Base-by-base conservation (phyloP, 106 monocot genomes). In the Dendrobium chrysotoxum region DNA sequence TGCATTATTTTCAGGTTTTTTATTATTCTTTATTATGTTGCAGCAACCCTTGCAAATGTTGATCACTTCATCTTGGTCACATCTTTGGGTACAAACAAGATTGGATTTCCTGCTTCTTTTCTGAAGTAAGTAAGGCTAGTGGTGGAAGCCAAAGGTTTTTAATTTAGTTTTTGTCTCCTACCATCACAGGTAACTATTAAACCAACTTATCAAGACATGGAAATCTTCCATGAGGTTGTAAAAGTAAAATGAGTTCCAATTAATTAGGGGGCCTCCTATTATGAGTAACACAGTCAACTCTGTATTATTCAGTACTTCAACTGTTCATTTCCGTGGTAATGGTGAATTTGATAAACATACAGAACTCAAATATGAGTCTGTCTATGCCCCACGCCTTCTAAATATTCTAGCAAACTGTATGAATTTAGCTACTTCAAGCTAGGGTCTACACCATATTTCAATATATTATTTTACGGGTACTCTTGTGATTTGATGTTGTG, bases 51-150 rank as follows among this genome's bases (percentile, higher is more conserved):
- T 77, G 83, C 83, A 78, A 85, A 91, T 82, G 90, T 92, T 77
- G 88, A 92, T 23, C 94, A 97, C 79, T 94, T 97, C 86, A 89
- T 97, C 88, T 83, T 97, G 87, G 82, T 97, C 55, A 94, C 97
- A 44, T 97, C 97, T 76, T 81, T 97, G 78, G 97, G 97, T 40
- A 97, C 97, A 55, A 89, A 86, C 46, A 89, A 92, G 84, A 82
- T 94, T 64, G 97, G 97, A 6, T 90, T 97, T 88, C 97, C 97
- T 83, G 97, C 97, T 54, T 86, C 86, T 53, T 50, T 97, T 78
- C 78, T 97, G 25, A 97, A 97, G 97, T 97, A 85, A 88, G 90
- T 72, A 4, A 28, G 80, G 58, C 23, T 35, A 23, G 28, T 38
- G 11, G 68, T 68, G 68, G 68, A 68, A 68, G 11, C 11, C 68